Evolutionary conservation across 306 rosid genomes (phyloP).

Genomic region (Lathyrus sativus): DNA sequence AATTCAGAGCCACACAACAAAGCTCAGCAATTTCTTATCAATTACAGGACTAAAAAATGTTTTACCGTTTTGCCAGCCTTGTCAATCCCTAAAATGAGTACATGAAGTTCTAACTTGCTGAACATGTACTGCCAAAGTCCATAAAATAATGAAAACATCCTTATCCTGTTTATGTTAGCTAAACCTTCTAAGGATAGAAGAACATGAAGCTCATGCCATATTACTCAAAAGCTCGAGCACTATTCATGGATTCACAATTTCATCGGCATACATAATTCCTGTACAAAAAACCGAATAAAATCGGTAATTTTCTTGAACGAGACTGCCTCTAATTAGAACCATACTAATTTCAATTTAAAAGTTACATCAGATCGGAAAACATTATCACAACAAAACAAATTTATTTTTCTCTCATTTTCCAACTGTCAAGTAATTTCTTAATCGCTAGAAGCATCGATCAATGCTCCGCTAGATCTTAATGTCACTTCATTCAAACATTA

Average conservation of each 20-base stretch:
- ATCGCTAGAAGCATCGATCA: conserved; percentile 16
- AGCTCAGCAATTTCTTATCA: conserved; percentile 15
- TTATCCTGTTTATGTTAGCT: conserved; percentile 39
- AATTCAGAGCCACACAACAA: conserved; percentile 30
- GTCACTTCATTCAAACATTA: conserved; percentile 34
- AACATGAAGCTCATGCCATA: conserved; percentile 45
- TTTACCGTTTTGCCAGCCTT: conserved; percentile 98
- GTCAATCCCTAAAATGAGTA: conserved; percentile 95
- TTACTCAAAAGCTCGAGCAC: conserved; percentile 32
- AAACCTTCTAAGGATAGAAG: conserved; percentile 48
- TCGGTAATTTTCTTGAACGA: conserved; percentile 20
- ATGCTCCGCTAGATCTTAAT: conserved; percentile 31
- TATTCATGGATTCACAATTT: conserved; percentile 35
- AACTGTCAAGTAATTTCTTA: not conserved
- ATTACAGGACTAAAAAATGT: conserved; percentile 33
- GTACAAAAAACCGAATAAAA: conserved; percentile 23
- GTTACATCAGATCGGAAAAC: conserved; percentile 30
- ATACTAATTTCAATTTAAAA: not conserved
- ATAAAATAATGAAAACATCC: conserved; percentile 90
- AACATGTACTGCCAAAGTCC: conserved; percentile 93
- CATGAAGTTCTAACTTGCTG: conserved; percentile 93
- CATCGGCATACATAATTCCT: conserved; percentile 37
- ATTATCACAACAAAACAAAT: not conserved
- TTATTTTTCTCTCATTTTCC: too few species aligned
- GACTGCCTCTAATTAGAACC: conserved; percentile 15